Conservation (phyloP, 2,329 filamentous ascomycete genomes). For the Epichloe brachyelytri region DNA sequence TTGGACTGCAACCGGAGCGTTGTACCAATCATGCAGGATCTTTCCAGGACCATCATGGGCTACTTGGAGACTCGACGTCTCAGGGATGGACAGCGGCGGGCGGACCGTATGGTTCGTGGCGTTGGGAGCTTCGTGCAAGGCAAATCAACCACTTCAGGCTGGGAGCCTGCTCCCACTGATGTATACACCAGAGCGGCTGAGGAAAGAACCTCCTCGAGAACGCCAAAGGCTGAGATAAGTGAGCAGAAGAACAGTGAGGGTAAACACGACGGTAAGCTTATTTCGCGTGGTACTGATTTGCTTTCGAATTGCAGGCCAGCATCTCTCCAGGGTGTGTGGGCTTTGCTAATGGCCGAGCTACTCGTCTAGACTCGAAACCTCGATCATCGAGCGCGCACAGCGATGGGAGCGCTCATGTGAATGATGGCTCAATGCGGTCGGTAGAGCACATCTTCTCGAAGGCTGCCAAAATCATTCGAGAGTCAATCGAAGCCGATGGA, state of each 20-base stretch:
- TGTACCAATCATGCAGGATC: constrained; percentile 14
- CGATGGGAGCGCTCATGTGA: neutral
- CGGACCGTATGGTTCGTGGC: constrained; percentile 25
- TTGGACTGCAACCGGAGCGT: constrained; percentile 12
- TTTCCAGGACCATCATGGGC: constrained; percentile 21
- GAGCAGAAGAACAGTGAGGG: neutral
- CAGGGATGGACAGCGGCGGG: constrained; percentile 15
- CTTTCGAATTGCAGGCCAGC: neutral
- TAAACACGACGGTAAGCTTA: neutral
- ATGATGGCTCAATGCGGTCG: constrained; percentile 1
- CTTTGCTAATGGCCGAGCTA: neutral
- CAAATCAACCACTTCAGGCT: constrained; percentile 16
- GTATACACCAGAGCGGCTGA: neutral
- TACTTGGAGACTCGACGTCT: constrained; percentile 22
- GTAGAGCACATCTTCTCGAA: constrained; percentile 23
- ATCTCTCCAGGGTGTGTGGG: neutral
- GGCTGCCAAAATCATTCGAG: constrained; percentile 30
- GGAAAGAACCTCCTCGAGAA: neutral
- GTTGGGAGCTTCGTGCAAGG: constrained; percentile 24
- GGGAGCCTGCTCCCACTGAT: constrained; percentile 6
- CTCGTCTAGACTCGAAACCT: neutral
- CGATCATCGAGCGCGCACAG: neutral
- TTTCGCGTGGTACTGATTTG: neutral
- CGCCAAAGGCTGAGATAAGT: neutral
- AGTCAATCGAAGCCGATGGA: constrained; percentile 28